Evolutionary conservation across 148 eudicot species (phyloP), one percentile per base, ranked within the genome.

Genomic region (Amaranthus hypochondriacus): DNA sequence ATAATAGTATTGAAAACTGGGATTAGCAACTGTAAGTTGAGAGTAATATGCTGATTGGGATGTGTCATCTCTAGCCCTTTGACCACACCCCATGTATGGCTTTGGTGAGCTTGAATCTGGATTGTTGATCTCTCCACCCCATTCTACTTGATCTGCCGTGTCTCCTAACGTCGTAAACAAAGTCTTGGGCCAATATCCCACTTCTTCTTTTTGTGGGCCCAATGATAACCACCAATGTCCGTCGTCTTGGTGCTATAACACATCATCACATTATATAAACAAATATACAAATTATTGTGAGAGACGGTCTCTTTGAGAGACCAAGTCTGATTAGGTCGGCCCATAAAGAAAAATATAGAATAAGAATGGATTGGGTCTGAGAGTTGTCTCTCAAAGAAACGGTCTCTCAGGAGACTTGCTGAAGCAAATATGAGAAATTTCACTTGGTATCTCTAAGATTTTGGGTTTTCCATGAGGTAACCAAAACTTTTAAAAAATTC

Each of bases 151-250:
- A 70, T 5, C n/a, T 1, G 74, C 69, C 46, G 12, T 9, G 2
- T 52, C 79, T 8, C 2, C 43, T 47, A 70, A 18, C 1, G n/a
- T 9, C 1, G 48, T 52, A 18, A 76, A 76, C 48, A 76, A 43
- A 5, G 0, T 54, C 9, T 70, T 62, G 1, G 79, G 56, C 70
- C 74, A 76, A 62, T 76, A 76, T 7, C 79, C 74, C 4, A 76
- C 18, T 69, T 43, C 6, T 43, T 21, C 3, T 6, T 55, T 43
- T 1, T 8, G 10, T 0, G 1, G 3, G 14, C 0, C 42, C 1
- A 59, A 13, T n/a, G 68, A 61, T 62, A 76, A 3, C 79, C 74
- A 76, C 79, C 79, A 76, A 69, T 76, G 52, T 52, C 74, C 79
- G 2, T 69, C 79, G 9, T 69, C 69, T 66, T 56, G 10, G 50